phyloP scores from a whole-genome alignment of 345 rosid species.

The Pugionium cornutum region DNA sequence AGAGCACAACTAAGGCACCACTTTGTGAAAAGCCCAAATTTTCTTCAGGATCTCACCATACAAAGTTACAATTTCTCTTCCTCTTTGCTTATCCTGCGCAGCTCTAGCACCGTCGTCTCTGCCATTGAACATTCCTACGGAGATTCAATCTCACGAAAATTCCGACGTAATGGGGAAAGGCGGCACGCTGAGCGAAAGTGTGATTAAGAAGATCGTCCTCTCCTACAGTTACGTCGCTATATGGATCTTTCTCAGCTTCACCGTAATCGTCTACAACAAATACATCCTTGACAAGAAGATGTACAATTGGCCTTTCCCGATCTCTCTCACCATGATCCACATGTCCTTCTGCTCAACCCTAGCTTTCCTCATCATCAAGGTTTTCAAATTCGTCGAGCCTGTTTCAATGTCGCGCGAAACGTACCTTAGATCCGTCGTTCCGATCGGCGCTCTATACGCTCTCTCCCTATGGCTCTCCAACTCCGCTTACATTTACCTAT shows the following conservation, averaged over 20 bases:
- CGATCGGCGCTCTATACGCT: background rate
- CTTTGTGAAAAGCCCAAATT: background rate
- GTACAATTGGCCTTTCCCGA: background rate
- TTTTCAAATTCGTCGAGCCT: background rate
- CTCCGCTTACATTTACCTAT: background rate
- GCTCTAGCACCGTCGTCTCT: background rate
- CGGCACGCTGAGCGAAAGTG: background rate
- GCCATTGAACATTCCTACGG: background rate
- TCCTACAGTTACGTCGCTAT: background rate
- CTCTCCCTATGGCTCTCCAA: background rate
- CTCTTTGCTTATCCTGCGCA: background rate
- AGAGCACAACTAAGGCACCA: background rate
- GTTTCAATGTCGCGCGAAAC: background rate
- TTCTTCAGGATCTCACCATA: background rate
- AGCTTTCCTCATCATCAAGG: slow-evolving; percentile 1
- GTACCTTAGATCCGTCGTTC: background rate
- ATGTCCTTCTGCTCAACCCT: background rate
- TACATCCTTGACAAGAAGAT: background rate
- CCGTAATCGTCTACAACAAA: background rate
- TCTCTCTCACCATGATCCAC: background rate
- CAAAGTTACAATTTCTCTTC: background rate
- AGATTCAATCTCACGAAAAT: background rate
- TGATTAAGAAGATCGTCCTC: background rate
- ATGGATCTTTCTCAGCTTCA: background rate
- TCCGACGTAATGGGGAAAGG: background rate